Conservation (phyloP, 768 basidiomycete genomes). For the Suillus cothurnatus region DNA sequence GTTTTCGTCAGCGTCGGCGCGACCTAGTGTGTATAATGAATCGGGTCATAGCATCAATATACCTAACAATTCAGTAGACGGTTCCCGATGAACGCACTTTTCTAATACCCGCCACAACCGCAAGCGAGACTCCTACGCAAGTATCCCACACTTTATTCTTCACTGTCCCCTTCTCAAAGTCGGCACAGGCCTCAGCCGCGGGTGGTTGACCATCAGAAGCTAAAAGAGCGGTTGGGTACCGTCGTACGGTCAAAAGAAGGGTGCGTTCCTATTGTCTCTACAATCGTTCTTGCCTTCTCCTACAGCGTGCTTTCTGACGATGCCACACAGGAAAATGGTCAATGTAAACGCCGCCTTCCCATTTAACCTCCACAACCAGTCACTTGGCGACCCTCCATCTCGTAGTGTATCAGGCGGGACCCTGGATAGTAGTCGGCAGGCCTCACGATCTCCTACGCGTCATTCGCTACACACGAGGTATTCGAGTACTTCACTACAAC, state of each 20-base stretch:
- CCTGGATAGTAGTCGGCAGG: slow-evolving; percentile 17
- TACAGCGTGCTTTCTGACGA: slow-evolving; percentile 4
- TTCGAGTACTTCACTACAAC: slow-evolving; percentile 26
- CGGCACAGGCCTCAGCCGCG: slow-evolving; percentile 28
- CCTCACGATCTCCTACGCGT: slow-evolving; percentile 22
- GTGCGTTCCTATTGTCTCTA: slow-evolving; percentile 36
- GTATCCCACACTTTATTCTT: slow-evolving; percentile 8
- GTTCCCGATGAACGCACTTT: slow-evolving; percentile 29
- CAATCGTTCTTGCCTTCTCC: neutral
- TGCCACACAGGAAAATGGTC: slow-evolving; percentile 62
- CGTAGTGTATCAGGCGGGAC: slow-evolving; percentile 39
- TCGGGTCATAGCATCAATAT: no score
- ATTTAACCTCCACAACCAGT: slow-evolving; percentile 57
- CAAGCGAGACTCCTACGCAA: slow-evolving; percentile 28
- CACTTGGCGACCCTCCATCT: slow-evolving; percentile 28
- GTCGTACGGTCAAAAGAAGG: slow-evolving; percentile 66
- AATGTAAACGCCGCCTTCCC: slow-evolving; percentile 62
- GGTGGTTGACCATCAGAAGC: slow-evolving; percentile 48
- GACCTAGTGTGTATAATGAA: slow-evolving; percentile 19
- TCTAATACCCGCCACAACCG: slow-evolving; percentile 27
- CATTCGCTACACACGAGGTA: slow-evolving; percentile 22
- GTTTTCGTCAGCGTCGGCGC: slow-evolving; percentile 26
- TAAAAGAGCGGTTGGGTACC: slow-evolving; percentile 52
- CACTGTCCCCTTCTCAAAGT: slow-evolving; percentile 7
- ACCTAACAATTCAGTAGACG: neutral